Evolutionary conservation across 148 eudicot genomes (phyloP), one percentile per base, ranked within the genome.

Genomic region (Chenopodium formosanum): DNA sequence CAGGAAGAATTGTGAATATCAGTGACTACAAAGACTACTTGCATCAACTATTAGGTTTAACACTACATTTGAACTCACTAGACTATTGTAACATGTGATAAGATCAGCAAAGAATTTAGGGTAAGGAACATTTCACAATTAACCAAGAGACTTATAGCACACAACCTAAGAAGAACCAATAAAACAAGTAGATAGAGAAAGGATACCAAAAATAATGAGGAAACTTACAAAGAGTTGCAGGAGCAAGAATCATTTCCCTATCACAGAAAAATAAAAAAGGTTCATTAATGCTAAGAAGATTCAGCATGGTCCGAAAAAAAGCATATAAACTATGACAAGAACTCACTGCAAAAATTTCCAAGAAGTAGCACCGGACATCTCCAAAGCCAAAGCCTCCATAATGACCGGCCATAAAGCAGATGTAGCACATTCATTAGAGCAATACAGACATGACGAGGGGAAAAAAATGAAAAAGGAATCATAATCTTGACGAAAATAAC

Each of bases 391-490:
- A 13, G 75, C 84, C 84, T 82, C 86, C 83, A 47, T 72, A 70
- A 78, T 14, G 58, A 76, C 40, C 72, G 34, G 69, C 58, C 85
- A 87, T 82, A 77, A 82, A 87, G 78, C 79, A 82, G 74, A 84
- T 80, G 82, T 25, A 87, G 84, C 82, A 87, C 60, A 84, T 75
- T 60, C 79, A 82, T 87, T 84, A 87, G 87, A 84, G 67, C 52
- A 74, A 50, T 34, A 76, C 27, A 79, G 31, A 58, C 75, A 73
- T 25, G 50, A 73, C 10, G 53, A 65, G 8, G 44, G 40, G 23
- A 14, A 53, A 65, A 7, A 53, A 32, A 13, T 37, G 0, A 53
- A 32, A 58, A 67, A 62, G 37, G 31, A 66, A 44, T 29, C 37
- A 74, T 3, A 52, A 63, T 60, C 1, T 10, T 16, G 27, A 56